phyloP scores from a whole-genome alignment of 257 asterid genomes.

The Cruciata laevipes region DNA sequence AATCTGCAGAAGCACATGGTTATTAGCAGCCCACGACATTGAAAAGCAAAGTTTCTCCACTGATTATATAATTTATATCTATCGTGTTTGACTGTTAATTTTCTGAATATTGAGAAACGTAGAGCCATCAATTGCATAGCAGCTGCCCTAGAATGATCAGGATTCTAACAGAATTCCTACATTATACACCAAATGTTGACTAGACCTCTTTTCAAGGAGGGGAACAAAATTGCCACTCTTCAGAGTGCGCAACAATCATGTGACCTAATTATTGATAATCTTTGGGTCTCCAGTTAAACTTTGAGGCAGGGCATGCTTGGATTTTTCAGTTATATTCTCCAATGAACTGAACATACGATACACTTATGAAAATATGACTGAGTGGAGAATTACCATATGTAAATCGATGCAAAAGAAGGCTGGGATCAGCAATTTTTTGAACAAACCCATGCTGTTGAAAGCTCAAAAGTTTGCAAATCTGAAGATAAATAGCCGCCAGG shows the following conservation, averaged over 20 bases:
- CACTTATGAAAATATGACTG: too few species aligned
- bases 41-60: background rate
- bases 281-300: too few species aligned
- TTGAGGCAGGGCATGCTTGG: background rate
- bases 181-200: too few species aligned
- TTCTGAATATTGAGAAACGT: too few species aligned
- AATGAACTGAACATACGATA: background rate
- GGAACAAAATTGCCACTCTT: background rate
- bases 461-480: constrained; percentile 71
- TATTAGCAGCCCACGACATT: too few species aligned
- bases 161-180: too few species aligned
- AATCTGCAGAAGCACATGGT: background rate
- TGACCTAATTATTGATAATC: background rate
- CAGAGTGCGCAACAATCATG: background rate
- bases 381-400: constrained; percentile 48
- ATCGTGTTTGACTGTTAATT: background rate
- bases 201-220: too few species aligned
- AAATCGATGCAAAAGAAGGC: constrained; percentile 82
- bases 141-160: too few species aligned
- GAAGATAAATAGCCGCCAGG: constrained; percentile 83
- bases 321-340: background rate
- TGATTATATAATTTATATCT: too few species aligned
- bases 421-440: constrained; percentile 84
- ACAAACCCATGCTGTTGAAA: constrained; percentile 62
- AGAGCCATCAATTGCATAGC: too few species aligned